Conservation (phyloP, 306 rosid species). For the Vigna mungo region DNA sequence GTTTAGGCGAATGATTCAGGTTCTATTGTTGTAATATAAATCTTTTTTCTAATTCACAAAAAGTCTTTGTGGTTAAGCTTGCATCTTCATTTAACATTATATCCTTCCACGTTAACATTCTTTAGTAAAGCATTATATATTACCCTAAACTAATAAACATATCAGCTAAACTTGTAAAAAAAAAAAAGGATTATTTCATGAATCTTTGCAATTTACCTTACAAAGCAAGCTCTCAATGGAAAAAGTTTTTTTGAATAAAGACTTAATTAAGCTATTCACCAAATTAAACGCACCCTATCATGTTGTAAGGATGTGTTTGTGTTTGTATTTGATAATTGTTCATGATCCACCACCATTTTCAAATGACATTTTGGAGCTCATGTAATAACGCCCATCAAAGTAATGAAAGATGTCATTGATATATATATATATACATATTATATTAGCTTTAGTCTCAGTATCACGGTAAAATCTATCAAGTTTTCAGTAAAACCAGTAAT, state of each 20-base stretch:
- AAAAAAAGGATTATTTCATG: neutral
- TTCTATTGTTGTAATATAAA: neutral
- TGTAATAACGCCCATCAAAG: neutral
- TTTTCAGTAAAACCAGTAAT: neutral
- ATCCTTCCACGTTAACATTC: neutral
- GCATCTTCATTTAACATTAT: neutral
- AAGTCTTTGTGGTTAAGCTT: conserved; percentile 5
- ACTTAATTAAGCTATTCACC: neutral
- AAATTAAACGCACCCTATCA: neutral
- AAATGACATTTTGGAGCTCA: conserved; percentile 1
- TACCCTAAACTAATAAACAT: neutral
- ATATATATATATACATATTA: neutral
- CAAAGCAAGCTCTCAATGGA: neutral
- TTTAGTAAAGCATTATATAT: too few species aligned
- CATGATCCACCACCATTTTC: neutral
- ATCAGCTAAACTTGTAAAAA: neutral
- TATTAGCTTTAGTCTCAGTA: neutral
- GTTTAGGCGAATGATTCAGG: conserved; percentile 9
- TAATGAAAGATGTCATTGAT: neutral
- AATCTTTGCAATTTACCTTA: neutral
- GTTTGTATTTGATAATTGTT: neutral
- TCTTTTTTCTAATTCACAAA: neutral
- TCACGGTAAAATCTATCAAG: neutral
- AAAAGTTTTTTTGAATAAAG: neutral
- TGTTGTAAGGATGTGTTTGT: neutral